These are phyloP conservation scores for Termitomyces sp. DNA, from an alignment of 768 basidiomycete species.

Conservation along the genomic window DNA sequence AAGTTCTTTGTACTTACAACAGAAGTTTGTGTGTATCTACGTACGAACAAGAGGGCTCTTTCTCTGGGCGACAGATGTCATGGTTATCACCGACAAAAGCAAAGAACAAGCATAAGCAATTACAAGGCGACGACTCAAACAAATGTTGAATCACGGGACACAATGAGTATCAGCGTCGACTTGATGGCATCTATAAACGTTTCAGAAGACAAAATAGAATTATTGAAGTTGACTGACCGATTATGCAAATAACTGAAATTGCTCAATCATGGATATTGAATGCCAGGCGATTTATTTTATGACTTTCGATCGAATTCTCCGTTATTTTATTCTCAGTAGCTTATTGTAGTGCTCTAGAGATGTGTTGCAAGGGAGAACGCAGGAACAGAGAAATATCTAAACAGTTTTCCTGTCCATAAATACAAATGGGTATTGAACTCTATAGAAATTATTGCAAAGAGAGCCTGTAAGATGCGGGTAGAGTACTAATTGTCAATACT, in stretches of 20 bases:
- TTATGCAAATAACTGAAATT: background rate
- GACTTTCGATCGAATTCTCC: no score
- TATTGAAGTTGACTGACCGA: background rate
- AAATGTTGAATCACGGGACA: background rate
- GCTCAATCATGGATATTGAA: background rate
- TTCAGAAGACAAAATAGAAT: background rate
- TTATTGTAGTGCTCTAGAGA: background rate
- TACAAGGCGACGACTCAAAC: background rate
- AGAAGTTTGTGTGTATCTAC: background rate
- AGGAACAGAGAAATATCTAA: background rate
- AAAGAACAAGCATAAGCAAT: background rate
- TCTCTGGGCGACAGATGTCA: background rate
- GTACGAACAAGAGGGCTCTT: background rate
- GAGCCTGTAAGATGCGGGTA: conserved; percentile 8
- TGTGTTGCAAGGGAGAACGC: background rate
- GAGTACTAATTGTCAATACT: conserved; percentile 8
- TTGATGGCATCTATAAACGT: background rate
- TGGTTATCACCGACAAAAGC: background rate
- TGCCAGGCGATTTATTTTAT: background rate
- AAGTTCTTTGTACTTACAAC: background rate
- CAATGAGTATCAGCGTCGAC: background rate
- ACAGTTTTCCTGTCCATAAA: background rate
- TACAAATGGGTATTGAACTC: conserved; percentile 9
- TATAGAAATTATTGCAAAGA: conserved; percentile 6
- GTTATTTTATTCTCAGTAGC: background rate